Conservation (phyloP, 2,329 filamentous ascomycete species). For the Colletotrichum liriopes region DNA sequence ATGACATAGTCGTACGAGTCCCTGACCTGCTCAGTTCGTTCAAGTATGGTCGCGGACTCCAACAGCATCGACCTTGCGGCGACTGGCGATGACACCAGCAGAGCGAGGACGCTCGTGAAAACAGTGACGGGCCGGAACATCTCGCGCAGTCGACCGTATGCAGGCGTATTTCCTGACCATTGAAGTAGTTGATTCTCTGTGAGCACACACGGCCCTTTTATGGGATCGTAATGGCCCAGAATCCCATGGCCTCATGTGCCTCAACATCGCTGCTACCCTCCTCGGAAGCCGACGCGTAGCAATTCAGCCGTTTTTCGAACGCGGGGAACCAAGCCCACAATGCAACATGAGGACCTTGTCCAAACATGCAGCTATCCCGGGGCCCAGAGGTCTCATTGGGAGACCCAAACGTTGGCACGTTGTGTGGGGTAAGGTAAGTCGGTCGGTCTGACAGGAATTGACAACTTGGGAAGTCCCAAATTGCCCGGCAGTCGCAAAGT, state of each 20-base stretch:
- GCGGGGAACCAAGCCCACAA: background rate
- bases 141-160: background rate
- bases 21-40: constrained; percentile 17
- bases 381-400: background rate
- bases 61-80: constrained; percentile 4
- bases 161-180: rapidly evolving
- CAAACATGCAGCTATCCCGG: background rate
- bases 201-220: background rate
- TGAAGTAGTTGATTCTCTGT: rapidly evolving
- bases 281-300: background rate
- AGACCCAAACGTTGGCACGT: background rate
- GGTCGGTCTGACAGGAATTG: background rate
- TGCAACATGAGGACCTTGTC: constrained; percentile 10
- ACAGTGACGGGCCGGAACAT: background rate
- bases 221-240: background rate
- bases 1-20: constrained; percentile 52
- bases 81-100: background rate
- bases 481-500: constrained; percentile 1
- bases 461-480: background rate
- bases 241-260: background rate
- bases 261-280: background rate
- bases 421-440: background rate
- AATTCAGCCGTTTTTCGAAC: constrained; percentile 18
- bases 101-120: background rate
- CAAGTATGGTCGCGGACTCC: constrained; percentile 13